Evolutionary conservation across 2,329 filamentous ascomycete genomes (phyloP).

Genomic region (Fusarium sororula): DNA sequence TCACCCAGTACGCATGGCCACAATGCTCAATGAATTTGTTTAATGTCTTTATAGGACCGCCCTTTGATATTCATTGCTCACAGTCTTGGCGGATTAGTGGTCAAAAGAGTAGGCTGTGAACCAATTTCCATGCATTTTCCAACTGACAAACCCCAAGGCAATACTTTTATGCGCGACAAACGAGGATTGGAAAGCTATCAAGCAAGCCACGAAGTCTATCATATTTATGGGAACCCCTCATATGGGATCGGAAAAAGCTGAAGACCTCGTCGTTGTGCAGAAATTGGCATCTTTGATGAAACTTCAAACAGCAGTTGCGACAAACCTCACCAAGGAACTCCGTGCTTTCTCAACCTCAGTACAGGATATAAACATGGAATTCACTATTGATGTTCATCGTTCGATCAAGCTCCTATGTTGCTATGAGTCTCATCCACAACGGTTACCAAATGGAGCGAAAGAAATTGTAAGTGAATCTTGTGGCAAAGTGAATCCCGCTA

Average conservation of each 20-base stretch:
- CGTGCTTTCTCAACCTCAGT: conserved; percentile 28
- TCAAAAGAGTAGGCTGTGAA: conserved; percentile 23
- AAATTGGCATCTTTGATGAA: conserved; percentile 30
- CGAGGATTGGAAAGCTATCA: conserved; percentile 28
- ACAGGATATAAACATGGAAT: conserved; percentile 37
- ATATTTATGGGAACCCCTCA: conserved; percentile 37
- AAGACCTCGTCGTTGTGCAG: conserved; percentile 32
- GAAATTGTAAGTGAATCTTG: conserved; percentile 19
- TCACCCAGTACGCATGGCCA: conserved; percentile 7
- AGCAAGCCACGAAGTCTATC: conserved; percentile 30
- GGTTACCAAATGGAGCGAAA: conserved; percentile 22
- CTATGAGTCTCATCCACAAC: conserved; percentile 33
- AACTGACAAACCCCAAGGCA: conserved; percentile 6
- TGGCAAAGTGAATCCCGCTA: background rate
- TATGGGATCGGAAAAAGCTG: conserved; percentile 34
- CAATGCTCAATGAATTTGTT: background rate
- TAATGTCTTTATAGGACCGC: conserved; percentile 10
- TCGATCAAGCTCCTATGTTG: conserved; percentile 34
- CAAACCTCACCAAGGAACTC: conserved; percentile 34
- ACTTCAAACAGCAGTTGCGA: conserved; percentile 23
- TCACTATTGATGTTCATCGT: conserved; percentile 34
- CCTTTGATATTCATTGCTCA: conserved; percentile 34
- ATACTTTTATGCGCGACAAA: conserved; percentile 32
- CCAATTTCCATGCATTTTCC: conserved; percentile 16
- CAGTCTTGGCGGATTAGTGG: conserved; percentile 31